These are phyloP conservation scores for Cutaneotrichosporon cyanovorans DNA, from an alignment of 1,284 basidiomycete genomes.

Conservation along the genomic window DNA sequence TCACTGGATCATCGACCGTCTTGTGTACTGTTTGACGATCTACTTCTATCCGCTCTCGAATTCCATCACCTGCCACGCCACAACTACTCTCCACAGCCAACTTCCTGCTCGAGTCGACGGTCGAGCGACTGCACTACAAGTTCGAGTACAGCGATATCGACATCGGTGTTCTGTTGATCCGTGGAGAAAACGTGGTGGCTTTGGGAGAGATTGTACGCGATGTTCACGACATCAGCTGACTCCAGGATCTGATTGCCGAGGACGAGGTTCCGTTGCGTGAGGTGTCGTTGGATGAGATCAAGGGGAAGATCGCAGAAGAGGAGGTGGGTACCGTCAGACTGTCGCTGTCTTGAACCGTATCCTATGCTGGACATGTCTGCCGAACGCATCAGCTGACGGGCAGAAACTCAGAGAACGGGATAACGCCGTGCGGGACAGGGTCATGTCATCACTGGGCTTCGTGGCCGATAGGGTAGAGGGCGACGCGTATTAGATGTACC, in stretches of 20 bases:
- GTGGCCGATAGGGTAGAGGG: slow-evolving; percentile 44
- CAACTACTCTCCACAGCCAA: slow-evolving; percentile 56
- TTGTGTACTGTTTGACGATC: too few relatives aligned
- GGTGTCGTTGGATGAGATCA: slow-evolving; percentile 61
- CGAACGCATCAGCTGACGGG: too few relatives aligned
- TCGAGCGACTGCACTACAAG: slow-evolving; percentile 47
- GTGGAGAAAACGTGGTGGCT: slow-evolving; percentile 97
- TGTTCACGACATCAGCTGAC: background rate
- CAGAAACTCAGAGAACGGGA: slow-evolving; percentile 41
- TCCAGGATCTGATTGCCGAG: slow-evolving; percentile 83
- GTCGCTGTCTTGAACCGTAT: too few relatives aligned
- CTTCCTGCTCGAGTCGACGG: slow-evolving; percentile 81
- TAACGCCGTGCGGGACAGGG: slow-evolving; percentile 36
- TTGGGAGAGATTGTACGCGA: slow-evolving; percentile 87
- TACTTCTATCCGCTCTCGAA: too few relatives aligned
- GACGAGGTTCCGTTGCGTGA: slow-evolving; percentile 74
- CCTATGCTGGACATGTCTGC: too few relatives aligned
- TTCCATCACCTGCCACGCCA: too few relatives aligned
- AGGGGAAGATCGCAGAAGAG: slow-evolving; percentile 65
- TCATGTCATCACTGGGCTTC: slow-evolving; percentile 40
- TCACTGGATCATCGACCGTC: too few relatives aligned
- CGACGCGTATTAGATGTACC: slow-evolving; percentile 39
- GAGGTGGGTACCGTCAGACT: slow-evolving; percentile 33
- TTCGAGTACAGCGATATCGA: slow-evolving; percentile 40
- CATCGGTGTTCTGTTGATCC: slow-evolving; percentile 74